These are phyloP conservation scores for Clathrospora elynae DNA, from an alignment of 2,329 filamentous ascomycete species.

Conservation along the genomic window DNA sequence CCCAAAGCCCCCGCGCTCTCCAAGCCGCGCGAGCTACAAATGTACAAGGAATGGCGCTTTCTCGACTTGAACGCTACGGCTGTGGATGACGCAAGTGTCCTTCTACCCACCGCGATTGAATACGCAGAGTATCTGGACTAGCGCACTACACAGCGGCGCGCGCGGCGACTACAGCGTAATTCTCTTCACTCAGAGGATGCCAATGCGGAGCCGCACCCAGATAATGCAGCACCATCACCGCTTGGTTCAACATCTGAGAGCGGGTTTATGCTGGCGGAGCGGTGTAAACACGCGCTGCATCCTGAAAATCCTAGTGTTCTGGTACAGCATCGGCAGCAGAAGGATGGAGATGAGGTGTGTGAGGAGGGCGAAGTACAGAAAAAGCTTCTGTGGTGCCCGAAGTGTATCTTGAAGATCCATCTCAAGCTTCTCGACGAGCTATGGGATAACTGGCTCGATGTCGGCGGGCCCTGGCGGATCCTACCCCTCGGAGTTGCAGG, in stretches of 20 bases:
- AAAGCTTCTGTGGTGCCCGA: slow-evolving; percentile 4
- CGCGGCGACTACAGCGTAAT: not conserved
- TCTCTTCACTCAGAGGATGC: not conserved
- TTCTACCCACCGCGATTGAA: slow-evolving; percentile 13
- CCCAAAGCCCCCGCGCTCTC: not conserved
- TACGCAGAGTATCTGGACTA: slow-evolving; percentile 12
- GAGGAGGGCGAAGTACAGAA: not conserved
- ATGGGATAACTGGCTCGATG: slow-evolving; percentile 4
- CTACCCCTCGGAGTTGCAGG: not conserved
- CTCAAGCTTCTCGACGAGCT: slow-evolving; percentile 10
- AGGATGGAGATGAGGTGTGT: not conserved
- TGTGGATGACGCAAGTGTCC: not conserved
- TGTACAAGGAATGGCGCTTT: slow-evolving; percentile 5
- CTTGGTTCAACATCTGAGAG: not conserved
- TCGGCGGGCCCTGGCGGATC: slow-evolving; percentile 19
- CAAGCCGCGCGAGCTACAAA: not conserved
- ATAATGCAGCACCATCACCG: no score
- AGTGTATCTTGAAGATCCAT: slow-evolving; percentile 15
- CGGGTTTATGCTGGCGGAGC: not conserved
- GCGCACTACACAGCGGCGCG: slow-evolving; percentile 1
- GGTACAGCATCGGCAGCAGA: not conserved
- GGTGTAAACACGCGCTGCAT: slow-evolving; percentile 9
- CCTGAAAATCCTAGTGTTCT: slow-evolving; percentile 7
- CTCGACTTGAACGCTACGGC: not conserved
- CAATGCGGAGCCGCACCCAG: no score